Evolutionary conservation across 192 early-diverging fungal genomes (phyloP), one percentile per base, ranked within the genome.

Genomic region (Backusella tuberculispora): DNA sequence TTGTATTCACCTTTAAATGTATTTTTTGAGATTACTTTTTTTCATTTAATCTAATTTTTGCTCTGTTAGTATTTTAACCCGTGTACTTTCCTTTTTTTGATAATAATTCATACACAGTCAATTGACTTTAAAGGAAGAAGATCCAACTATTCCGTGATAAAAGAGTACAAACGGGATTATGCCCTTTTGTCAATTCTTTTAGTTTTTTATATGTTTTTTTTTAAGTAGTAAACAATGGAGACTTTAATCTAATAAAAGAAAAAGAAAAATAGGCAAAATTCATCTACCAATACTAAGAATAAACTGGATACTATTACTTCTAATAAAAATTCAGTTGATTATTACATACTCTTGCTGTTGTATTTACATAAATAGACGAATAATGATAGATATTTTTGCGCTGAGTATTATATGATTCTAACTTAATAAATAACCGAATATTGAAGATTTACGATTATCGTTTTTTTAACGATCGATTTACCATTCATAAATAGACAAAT

Each of bases 11-110:
- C 21, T 60, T 60, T 34, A 29, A 19, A 12, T 60, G 24, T 5
- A 24, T 24, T 24, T 24, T 24, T 60, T 24, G 10, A 13, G n/a
- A 19, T 21, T 10, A 7, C 50, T 53, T 53, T 53, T 53, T 53
- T n/a, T n/a, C 21, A 26, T 60, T 60, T 60, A 17, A 3, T 50
- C 6, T 21, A 50, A 19, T 60, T 60, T 60, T 60, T 60, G 13
- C 24, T 24, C 5, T 60, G 53, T 60, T 60, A 26, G 53, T 26
- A 26, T 12, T 60, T 60, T 9, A 60, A 60, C 53, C 53, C 53
- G 53, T 60, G 53, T 19, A 60, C 24, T 60, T 60, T 60, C 53
- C 53, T 60, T 60, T 60, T 60, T 60, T 60, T 4, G 53, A 24
- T 8, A 19, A 5, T 24, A 60, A 60, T 19, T 60, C 26, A 60